Percentiles rank a stretch among this genome's conserved stretches.
phyloP scores from a whole-genome alignment of 208 protist species.

The Trypanosoma conorhini region DNA sequence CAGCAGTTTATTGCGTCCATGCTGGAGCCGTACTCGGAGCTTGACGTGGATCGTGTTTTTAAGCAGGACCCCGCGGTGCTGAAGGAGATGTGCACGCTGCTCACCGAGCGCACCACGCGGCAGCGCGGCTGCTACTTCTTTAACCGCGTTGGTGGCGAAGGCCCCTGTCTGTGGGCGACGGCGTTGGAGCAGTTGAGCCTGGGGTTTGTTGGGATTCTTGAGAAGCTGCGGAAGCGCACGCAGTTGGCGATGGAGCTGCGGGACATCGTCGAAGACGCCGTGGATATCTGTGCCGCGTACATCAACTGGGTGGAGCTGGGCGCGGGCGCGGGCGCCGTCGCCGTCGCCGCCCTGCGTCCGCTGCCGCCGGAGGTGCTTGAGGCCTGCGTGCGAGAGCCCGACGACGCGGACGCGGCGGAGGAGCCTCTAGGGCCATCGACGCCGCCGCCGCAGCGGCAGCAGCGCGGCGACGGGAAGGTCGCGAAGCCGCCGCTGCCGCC shows the following conservation, averaged over 20 bases:
- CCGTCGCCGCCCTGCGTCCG: conserved; percentile 31
- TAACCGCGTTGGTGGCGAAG: conserved; percentile 66
- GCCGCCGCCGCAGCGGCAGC: conserved; percentile 18
- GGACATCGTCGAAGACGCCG: conserved; percentile 56
- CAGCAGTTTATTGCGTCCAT: conserved; percentile 75
- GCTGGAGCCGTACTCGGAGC: conserved; percentile 73
- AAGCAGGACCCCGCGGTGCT: conserved; percentile 54
- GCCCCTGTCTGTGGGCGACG: conserved; percentile 44
- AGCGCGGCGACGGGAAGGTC: conserved; percentile 3
- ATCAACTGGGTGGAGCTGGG: conserved; percentile 68
- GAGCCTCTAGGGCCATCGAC: neutral
- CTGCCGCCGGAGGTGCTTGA: conserved; percentile 47
- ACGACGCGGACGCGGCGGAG: conserved; percentile 2
- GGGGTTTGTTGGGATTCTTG: conserved; percentile 51
- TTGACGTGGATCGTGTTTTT: conserved; percentile 63
- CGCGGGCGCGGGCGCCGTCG: conserved; percentile 13
- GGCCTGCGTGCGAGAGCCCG: conserved; percentile 46
- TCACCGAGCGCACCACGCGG: conserved; percentile 55
- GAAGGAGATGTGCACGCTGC: conserved; percentile 49
- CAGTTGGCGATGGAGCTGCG: conserved; percentile 38
- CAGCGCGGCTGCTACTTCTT: conserved; percentile 89
- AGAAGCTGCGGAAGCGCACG: conserved; percentile 47
- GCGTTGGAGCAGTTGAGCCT: conserved; percentile 58
- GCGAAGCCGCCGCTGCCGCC: conserved; percentile 16
- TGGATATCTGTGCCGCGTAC: conserved; percentile 70